Conservation (phyloP, 2,329 filamentous ascomycete species). For the Ophiostoma sp. region DNA sequence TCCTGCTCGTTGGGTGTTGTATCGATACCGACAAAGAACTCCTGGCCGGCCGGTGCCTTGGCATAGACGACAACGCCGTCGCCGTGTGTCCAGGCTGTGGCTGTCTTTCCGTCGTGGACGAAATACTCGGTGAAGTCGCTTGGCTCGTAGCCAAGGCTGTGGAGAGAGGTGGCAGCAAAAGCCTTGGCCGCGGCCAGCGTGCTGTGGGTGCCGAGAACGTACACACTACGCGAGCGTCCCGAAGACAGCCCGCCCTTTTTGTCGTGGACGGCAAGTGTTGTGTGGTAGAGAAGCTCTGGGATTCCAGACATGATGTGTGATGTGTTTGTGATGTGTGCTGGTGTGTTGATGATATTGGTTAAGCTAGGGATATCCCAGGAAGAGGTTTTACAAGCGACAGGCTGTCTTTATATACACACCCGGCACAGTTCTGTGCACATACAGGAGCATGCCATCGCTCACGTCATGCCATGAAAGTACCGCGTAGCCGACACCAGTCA, state of each 20-base stretch:
- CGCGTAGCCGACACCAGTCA: not conserved
- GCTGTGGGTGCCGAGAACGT: conserved; percentile 39
- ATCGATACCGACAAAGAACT: conserved; percentile 37
- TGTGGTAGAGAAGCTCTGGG: conserved; percentile 37
- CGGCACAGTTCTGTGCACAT: not conserved
- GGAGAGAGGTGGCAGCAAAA: conserved; percentile 34
- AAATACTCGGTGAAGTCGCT: conserved; percentile 38
- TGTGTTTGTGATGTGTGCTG: not conserved
- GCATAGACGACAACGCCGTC: conserved; percentile 39
- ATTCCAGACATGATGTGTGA: conserved; percentile 23
- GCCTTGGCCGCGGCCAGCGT: conserved; percentile 36
- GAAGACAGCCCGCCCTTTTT: conserved; percentile 24
- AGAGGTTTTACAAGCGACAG: not conserved
- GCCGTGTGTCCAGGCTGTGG: conserved; percentile 35
- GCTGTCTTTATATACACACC: not conserved
- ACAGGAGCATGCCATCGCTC: not conserved
- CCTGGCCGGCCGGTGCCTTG: conserved; percentile 35
- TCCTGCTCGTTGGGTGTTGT: conserved; percentile 37
- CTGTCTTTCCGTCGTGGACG: conserved; percentile 21
- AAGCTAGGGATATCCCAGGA: not conserved
- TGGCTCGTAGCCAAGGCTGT: conserved; percentile 35
- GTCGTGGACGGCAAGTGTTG: conserved; percentile 30
- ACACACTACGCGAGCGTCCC: conserved; percentile 32
- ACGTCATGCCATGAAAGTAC: not conserved
- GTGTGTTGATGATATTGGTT: not conserved